Base-by-base conservation (phyloP, 1,284 basidiomycete genomes). In the Trichosporon ovoides region DNA sequence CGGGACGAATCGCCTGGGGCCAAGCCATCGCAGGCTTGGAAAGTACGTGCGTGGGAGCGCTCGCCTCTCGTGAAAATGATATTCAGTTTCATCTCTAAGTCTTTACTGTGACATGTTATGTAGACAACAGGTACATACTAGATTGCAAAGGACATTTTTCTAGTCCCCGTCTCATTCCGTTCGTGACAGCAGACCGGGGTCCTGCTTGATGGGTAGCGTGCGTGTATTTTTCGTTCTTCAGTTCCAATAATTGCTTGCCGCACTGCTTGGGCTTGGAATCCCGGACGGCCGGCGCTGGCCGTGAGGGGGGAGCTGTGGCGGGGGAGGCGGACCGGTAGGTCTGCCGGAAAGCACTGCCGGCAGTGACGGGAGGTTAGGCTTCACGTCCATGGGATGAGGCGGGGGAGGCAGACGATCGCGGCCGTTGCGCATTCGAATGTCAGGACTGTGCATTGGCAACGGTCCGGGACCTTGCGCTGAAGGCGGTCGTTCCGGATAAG, bases 11-110 rank as follows among this genome's bases (percentile, higher is more conserved):
- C n/a, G n/a, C n/a, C n/a, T n/a, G n/a, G n/a, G n/a, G n/a, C n/a
- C n/a, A n/a, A n/a, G n/a, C n/a, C n/a, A n/a, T n/a, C n/a, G n/a
- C n/a, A n/a, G n/a, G n/a, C n/a, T n/a, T n/a, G n/a, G n/a, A n/a
- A n/a, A n/a, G n/a, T n/a, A n/a, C n/a, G n/a, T n/a, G n/a, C n/a
- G n/a, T n/a, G n/a, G n/a, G n/a, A n/a, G n/a, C n/a, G n/a, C n/a
- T n/a, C n/a, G n/a, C n/a, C n/a, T n/a, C n/a, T n/a, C n/a, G n/a
- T n/a, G n/a, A n/a, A n/a, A n/a, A n/a, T n/a, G n/a, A n/a, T n/a
- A n/a, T n/a, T n/a, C n/a, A n/a, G n/a, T n/a, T n/a, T n/a, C 43
- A 48, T 48, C 43, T 48, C 43, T 48, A 48, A 16, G 24, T 48
- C 43, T 28, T 48, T 16, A 48, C 28, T 48, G 22, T 48, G 28